phyloP scores from a whole-genome alignment of 2,329 filamentous ascomycete species.

The Colletotrichum sp. region DNA sequence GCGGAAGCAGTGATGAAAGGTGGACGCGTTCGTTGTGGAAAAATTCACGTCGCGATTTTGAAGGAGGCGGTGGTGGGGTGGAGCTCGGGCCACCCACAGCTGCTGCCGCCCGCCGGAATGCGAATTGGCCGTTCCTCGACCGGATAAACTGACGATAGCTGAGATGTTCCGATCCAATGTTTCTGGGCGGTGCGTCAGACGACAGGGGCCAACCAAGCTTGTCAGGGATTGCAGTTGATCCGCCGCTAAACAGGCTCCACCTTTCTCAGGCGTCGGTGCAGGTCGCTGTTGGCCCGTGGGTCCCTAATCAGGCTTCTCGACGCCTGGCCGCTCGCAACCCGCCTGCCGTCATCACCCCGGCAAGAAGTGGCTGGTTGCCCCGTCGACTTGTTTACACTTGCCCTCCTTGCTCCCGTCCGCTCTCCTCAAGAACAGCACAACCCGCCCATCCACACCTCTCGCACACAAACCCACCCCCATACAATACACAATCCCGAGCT shows the following conservation, averaged over 20 bases:
- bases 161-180: background rate
- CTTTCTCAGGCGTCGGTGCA: background rate
- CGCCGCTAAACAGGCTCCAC: background rate
- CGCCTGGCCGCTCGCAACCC: background rate
- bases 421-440: constrained; percentile 23
- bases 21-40: background rate
- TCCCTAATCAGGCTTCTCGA: background rate
- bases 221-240: constrained; percentile 12
- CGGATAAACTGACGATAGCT: constrained; percentile 7
- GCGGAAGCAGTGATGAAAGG: background rate
- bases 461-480: constrained; percentile 20
- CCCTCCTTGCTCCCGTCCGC: constrained; percentile 18
- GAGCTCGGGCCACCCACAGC: constrained; percentile 3
- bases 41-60: constrained; percentile 20
- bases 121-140: background rate
- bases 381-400: constrained; percentile 29
- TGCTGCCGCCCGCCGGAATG: background rate
- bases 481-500: constrained; percentile 11
- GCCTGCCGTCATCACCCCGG: constrained; percentile 22
- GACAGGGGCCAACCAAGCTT: constrained; percentile 2
- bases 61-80: constrained; percentile 13
- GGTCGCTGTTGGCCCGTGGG: constrained; percentile 5
- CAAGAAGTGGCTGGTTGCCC: constrained; percentile 26
- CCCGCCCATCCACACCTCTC: constrained; percentile 21
- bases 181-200: background rate